Base-by-base conservation (phyloP, 2,329 filamentous ascomycete species). In the Ceratocystis alfenasii region DNA sequence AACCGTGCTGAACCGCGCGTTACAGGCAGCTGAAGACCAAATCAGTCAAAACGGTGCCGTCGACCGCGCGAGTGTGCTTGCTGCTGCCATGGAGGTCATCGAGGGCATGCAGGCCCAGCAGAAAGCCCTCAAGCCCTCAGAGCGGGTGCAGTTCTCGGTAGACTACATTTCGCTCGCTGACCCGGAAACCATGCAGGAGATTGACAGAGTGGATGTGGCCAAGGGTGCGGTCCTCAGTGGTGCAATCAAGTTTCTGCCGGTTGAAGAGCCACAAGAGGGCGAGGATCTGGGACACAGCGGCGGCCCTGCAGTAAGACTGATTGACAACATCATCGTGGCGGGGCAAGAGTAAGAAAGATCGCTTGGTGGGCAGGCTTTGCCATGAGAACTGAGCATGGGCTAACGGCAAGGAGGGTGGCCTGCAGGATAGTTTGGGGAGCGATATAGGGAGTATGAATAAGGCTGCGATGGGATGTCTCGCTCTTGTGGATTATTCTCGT, bases 121-220 rank as follows among this genome's bases (percentile, higher is more conserved):
- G 75, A 78, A 81, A 68, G 77, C 77, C 10, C 74, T 92, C 66
- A 72, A 77, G 1, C 81, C 85, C 0, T 75, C 76, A 41, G 76
- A 88, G 72, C 80, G 90, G 62, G 88, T 86, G 2, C 77, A 79
- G 63, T 94, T 91, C 68, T 88, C 95, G 73, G 81, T 96, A 7
- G 93, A 97, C 74, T 99, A 99, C 74, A 83, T 99, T 66, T 95
- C 91, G 17, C 80, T 99, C 30, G 88, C 93, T 0, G 90, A 97
- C 71, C 89, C 90, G 0, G 85, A 90, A 7, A 88, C 87, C 0
- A 83, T 99, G 77, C 82, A 89, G 68, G 93, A 97, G 76, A 72
- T 96, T 1, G 81, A 87, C 0, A 74, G 77, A 12, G 81, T 97
- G 1, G 88, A 96, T 71, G 79, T 81, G 0, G 75, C 77, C 0